phyloP scores from a whole-genome alignment of 2,329 filamentous ascomycete species.

The Hypoxylon sp. region DNA sequence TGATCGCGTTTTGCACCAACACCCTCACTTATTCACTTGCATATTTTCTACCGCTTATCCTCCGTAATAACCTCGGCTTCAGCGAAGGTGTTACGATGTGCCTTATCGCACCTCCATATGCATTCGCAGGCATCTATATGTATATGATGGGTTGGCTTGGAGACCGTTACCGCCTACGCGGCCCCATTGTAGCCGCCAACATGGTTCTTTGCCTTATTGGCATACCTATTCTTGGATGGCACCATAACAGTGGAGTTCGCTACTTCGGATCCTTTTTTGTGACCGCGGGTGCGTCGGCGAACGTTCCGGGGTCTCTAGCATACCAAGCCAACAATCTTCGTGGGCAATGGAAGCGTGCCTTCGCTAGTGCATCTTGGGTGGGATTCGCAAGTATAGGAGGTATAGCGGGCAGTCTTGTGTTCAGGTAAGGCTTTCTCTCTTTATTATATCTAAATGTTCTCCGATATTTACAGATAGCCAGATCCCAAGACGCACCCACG shows the following conservation, averaged over 20 bases:
- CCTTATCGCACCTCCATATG: conserved; percentile 79
- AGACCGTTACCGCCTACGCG: conserved; percentile 77
- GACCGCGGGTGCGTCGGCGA: conserved; percentile 83
- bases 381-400: conserved; percentile 84
- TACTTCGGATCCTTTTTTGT: conserved; percentile 84
- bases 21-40: conserved; percentile 82
- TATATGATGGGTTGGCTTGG: conserved; percentile 72
- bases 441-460: background rate
- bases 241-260: conserved; percentile 67
- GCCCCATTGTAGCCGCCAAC: conserved; percentile 77
- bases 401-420: conserved; percentile 81
- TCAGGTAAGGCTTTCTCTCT: conserved; percentile 62
- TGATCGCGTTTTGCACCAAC: conserved; percentile 76
- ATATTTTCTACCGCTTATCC: conserved; percentile 84
- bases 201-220: conserved; percentile 77
- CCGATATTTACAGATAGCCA: conserved; percentile 29
- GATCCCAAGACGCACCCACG: conserved; percentile 64
- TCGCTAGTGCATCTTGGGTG: conserved; percentile 82
- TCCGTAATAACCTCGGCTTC: conserved; percentile 75
- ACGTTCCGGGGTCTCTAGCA: conserved; percentile 80
- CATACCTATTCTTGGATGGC: conserved; percentile 80
- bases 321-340: conserved; percentile 92
- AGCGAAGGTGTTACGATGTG: conserved; percentile 75
- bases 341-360: conserved; percentile 89
- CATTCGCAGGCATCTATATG: conserved; percentile 75